Percentiles rank a stretch among this genome's conserved stretches.
phyloP scores from a whole-genome alignment of 495 filamentous ascomycete species.

The Lophium mytilinum region DNA sequence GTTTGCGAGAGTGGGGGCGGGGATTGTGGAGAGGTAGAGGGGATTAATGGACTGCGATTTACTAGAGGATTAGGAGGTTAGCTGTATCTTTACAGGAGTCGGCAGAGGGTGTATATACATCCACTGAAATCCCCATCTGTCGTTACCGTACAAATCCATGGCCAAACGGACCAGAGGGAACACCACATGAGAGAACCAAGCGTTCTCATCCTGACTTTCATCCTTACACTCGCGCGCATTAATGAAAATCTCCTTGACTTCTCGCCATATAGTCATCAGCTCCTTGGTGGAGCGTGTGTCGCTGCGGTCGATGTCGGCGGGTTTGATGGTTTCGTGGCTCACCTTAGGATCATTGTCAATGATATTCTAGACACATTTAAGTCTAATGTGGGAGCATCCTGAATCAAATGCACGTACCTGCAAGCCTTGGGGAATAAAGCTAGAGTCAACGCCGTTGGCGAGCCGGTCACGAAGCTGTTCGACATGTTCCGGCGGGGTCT shows the following conservation, averaged over 20 bases:
- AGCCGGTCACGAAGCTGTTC: conserved; percentile 11
- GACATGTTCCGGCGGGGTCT: conserved; percentile 2
- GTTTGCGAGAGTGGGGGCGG: neutral
- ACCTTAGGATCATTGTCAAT: conserved; percentile 7
- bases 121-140: conserved; percentile 12
- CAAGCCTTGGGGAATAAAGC: conserved; percentile 13
- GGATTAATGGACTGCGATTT: neutral
- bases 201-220: conserved; percentile 13
- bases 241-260: conserved; percentile 14
- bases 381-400: conserved; percentile 5
- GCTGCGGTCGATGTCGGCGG: conserved; percentile 2
- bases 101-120: conserved; percentile 3
- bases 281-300: conserved; percentile 6
- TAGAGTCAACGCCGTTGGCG: conserved; percentile 9
- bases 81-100: conserved; percentile 6
- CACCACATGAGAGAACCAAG: conserved; percentile 13
- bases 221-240: conserved; percentile 11
- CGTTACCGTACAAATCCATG: conserved; percentile 10
- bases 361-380: conserved; percentile 6
- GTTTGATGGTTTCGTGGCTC: conserved; percentile 13
- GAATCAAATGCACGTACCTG: conserved; percentile 3
- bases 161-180: conserved; percentile 10
- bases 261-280: conserved; percentile 1
- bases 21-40: neutral
- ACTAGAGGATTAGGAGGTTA: conserved; percentile 1